Evolutionary conservation across 164 flowering plant genomes (phyloP), one percentile per base, ranked within the genome.

Genomic region (Vitis rupestris): DNA sequence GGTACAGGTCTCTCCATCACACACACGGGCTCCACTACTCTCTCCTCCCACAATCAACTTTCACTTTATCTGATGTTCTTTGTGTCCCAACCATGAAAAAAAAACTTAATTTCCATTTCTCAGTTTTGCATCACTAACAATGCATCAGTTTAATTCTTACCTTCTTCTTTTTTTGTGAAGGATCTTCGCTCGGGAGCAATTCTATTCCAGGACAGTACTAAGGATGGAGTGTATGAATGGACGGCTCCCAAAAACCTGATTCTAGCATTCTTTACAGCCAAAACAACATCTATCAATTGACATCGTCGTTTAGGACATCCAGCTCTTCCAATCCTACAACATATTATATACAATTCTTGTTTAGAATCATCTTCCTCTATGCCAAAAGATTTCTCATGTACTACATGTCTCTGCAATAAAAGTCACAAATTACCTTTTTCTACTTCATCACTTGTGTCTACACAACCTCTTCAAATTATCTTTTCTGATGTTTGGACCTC

Each of bases 121-220:
- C 19, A 19, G 19, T 19, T 19, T 19, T 19, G 19, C 19, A 19
- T 19, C 1, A 19, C 19, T 19, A 19, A 19, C 19, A 19, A 19
- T 19, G 19, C 19, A 19, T 19, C 19, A 19, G 19, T 19, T 19
- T 19, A 19, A 19, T 19, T 19, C 19, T 19, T 19, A 19, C 19
- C 19, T 1, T 19, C 19, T 19, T 19, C 19, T 19, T 19, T 19
- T 19, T 19, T 19, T 19, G 19, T 19, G 19, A 19, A 19, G 19
- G 60, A 57, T 57, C 60, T 19, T 11, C 60, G n/a, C 9, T n/a
- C 60, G 30, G 60, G 60, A 19, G 60, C 60, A 57, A 19, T n/a
- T 57, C 1, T 57, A 5, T 9, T 57, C 4, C n/a, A 0, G 2
- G 23, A 2, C 0, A 19, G 23, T n/a, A 57, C 1, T 57, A 57